phyloP scores from a whole-genome alignment of 768 basidiomycete species.

The Harrya chromipes region DNA sequence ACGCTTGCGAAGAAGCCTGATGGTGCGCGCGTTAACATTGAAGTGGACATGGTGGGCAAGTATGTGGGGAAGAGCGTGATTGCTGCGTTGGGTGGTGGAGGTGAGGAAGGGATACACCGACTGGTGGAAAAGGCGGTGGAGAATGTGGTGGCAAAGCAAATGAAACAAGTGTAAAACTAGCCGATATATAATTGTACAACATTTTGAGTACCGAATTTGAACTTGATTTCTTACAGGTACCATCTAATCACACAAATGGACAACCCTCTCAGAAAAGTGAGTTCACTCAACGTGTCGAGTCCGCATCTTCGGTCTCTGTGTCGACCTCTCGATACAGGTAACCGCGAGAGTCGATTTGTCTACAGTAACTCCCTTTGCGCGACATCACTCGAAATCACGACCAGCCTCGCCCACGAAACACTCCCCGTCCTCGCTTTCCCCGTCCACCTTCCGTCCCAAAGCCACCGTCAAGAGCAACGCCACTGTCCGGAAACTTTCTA shows the following conservation, averaged over 20 bases:
- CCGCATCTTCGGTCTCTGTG: background rate
- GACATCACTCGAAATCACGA: conserved; percentile 33
- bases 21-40: conserved; percentile 88
- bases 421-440: conserved; percentile 26
- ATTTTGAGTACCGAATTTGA: too few relatives aligned
- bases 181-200: too few relatives aligned
- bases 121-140: conserved; percentile 60
- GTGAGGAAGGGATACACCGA: conserved; percentile 42
- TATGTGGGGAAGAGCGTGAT: conserved; percentile 83
- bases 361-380: conserved; percentile 13
- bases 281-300: conserved; percentile 4
- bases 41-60: conserved; percentile 94
- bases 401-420: conserved; percentile 50
- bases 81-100: conserved; percentile 59
- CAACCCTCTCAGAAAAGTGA: conserved; percentile 45
- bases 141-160: too few relatives aligned
- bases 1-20: conserved; percentile 70
- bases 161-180: too few relatives aligned
- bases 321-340: conserved; percentile 39
- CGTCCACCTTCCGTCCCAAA: conserved; percentile 42
- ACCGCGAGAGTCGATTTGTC: conserved; percentile 48
- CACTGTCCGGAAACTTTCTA: conserved; percentile 31
- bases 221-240: too few relatives aligned
- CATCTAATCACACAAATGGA: conserved; percentile 36
- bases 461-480: conserved; percentile 63